A percentile compares a stretch with the other conserved stretches of the same genome.
phyloP scores from a whole-genome alignment of 179 eudicot species.

The Heliamphora pulchella region DNA sequence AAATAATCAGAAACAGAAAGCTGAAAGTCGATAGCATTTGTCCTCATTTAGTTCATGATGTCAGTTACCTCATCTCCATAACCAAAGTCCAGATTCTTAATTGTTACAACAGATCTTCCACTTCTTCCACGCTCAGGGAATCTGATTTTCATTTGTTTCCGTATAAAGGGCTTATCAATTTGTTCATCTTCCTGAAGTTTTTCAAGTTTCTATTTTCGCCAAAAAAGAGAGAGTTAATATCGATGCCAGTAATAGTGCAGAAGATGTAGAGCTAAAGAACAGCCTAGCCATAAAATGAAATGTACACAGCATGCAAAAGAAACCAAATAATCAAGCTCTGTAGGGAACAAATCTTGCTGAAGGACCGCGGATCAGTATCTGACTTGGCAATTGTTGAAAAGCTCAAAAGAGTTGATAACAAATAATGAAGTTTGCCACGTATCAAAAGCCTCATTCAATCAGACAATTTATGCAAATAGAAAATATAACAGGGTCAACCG shows the following conservation, averaged over 20 bases:
- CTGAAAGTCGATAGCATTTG: background rate
- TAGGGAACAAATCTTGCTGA: background rate
- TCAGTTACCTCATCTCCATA: conserved; percentile 57
- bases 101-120: conserved; percentile 61
- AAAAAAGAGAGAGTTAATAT: background rate
- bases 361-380: background rate
- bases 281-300: background rate
- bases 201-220: conserved; percentile 65
- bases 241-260: background rate
- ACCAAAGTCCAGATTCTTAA: conserved; percentile 69
- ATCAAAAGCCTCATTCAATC: background rate
- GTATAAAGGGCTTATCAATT: conserved; percentile 85
- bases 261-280: background rate
- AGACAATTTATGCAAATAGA: background rate
- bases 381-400: background rate
- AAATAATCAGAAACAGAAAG: conserved; percentile 14
- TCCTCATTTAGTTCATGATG: conserved; percentile 8
- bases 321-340: background rate
- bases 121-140: conserved; percentile 97
- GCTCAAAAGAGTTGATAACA: background rate
- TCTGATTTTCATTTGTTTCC: conserved; percentile 92
- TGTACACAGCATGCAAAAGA: background rate
- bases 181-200: conserved; percentile 89
- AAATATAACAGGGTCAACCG: background rate
- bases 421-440: background rate